Evolutionary conservation across 176 grass and related monocot genomes (phyloP).

Genomic region (Puccinellia tenuiflora): DNA sequence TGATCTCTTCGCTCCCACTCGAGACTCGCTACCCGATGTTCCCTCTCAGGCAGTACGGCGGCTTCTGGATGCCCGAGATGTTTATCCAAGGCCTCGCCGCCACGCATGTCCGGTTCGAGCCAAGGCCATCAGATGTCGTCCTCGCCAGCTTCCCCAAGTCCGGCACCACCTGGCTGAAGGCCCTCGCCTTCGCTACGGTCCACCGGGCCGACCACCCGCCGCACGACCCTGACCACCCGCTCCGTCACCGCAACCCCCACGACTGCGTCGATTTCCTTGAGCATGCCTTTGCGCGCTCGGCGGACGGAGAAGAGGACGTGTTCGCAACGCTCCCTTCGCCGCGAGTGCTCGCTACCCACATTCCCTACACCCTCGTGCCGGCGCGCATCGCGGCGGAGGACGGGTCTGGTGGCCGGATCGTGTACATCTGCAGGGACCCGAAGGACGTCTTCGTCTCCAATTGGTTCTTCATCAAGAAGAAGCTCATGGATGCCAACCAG

Average conservation of each 20-base stretch:
- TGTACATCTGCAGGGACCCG: too few relatives aligned
- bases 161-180: constrained; percentile 49
- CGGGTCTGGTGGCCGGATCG: too few relatives aligned
- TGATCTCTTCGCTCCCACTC: background rate
- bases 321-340: background rate
- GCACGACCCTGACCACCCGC: background rate
- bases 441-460: too few relatives aligned
- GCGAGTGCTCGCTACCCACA: constrained; percentile 17
- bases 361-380: too few relatives aligned
- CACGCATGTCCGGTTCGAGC: background rate
- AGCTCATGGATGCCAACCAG: too few relatives aligned
- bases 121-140: background rate
- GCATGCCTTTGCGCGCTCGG: background rate
- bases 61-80: constrained; percentile 18
- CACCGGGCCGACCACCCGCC: background rate
- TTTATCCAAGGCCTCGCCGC: background rate
- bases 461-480: too few relatives aligned
- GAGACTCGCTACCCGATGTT: background rate
- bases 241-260: constrained; percentile 18
- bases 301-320: background rate
- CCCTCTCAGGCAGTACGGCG: background rate
- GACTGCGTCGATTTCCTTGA: constrained; percentile 15
- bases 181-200: background rate
- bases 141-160: constrained; percentile 34
- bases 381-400: too few relatives aligned